Conservation (phyloP, 768 basidiomycete genomes). For the Pisolithus orientalis region DNA sequence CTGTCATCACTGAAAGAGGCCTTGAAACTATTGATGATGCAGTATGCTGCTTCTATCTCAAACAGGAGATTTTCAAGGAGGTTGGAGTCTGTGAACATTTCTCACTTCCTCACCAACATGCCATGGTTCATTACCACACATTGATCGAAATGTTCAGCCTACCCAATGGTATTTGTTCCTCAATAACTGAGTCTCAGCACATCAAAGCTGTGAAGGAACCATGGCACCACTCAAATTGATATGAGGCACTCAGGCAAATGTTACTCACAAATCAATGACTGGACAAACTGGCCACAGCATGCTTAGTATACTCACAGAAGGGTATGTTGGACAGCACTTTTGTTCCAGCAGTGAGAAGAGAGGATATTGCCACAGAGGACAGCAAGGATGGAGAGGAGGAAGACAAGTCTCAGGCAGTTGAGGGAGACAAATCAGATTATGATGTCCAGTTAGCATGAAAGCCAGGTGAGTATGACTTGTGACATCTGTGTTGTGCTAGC, state of each 20-base stretch:
- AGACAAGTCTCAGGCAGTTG: background rate
- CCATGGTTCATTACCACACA: constrained; percentile 11
- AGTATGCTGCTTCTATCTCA: background rate
- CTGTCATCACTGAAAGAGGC: background rate
- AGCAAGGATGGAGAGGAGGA: background rate
- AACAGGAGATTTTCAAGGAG: background rate
- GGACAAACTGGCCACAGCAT: background rate
- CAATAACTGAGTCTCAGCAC: constrained; percentile 20
- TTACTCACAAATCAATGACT: background rate
- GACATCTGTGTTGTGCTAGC: too few species aligned
- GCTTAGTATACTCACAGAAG: background rate
- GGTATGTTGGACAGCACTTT: background rate
- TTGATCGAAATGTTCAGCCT: constrained; percentile 12
- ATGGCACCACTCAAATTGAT: constrained; percentile 17
- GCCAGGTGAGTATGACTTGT: background rate
- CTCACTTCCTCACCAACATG: constrained; percentile 14
- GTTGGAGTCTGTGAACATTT: background rate
- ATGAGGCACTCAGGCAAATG: constrained; percentile 12
- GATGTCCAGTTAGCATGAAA: background rate
- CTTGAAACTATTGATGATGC: background rate
- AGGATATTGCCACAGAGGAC: background rate
- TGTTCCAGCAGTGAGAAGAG: background rate
- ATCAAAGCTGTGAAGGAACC: constrained; percentile 22
- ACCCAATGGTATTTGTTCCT: constrained; percentile 18
- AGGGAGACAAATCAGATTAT: background rate